These are phyloP conservation scores for Aspergillus sp. DNA, from an alignment of 2,329 filamentous ascomycete species.

Conservation along the genomic window DNA sequence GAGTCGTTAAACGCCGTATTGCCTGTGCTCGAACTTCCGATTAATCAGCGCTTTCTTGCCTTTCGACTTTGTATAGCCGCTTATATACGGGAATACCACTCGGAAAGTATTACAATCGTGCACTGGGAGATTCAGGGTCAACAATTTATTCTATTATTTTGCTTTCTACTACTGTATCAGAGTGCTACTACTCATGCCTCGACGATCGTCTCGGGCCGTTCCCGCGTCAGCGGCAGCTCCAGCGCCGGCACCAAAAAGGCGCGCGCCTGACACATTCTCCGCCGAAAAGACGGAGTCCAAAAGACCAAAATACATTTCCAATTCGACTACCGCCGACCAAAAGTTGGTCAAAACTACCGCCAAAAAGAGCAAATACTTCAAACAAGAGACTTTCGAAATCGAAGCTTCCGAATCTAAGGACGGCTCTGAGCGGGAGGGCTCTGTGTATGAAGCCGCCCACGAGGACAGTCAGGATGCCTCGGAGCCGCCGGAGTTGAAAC, in stretches of 20 bases:
- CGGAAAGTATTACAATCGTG: too few relatives aligned
- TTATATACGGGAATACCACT: neutral
- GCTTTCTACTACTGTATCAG: conserved; percentile 2
- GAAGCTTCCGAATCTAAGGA: conserved; percentile 15
- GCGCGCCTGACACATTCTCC: conserved; percentile 28
- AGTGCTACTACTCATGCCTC: conserved; percentile 23
- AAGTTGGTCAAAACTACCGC: conserved; percentile 30
- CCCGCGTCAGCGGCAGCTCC: conserved; percentile 24
- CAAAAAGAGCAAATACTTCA: conserved; percentile 48
- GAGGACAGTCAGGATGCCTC: conserved; percentile 8
- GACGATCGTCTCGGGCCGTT: conserved; percentile 33
- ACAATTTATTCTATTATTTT: neutral
- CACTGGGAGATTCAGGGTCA: too few relatives aligned
- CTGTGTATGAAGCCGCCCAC: conserved; percentile 5
- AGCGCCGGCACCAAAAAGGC: conserved; percentile 25
- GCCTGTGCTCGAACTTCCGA: neutral
- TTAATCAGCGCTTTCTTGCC: neutral
- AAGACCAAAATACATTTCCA: conserved; percentile 23
- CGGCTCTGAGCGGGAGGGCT: neutral
- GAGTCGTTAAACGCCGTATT: neutral
- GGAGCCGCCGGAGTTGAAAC: conserved; percentile 1
- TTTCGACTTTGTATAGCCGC: neutral
- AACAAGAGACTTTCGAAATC: conserved; percentile 31
- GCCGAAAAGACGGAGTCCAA: conserved; percentile 22
- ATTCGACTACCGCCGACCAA: conserved; percentile 11